A percentile compares a stretch with the other conserved stretches of the same genome.
These are phyloP conservation scores for Alternaria angustiovoidea DNA, from an alignment of 2,329 filamentous ascomycete genomes.

Conservation along the genomic window DNA sequence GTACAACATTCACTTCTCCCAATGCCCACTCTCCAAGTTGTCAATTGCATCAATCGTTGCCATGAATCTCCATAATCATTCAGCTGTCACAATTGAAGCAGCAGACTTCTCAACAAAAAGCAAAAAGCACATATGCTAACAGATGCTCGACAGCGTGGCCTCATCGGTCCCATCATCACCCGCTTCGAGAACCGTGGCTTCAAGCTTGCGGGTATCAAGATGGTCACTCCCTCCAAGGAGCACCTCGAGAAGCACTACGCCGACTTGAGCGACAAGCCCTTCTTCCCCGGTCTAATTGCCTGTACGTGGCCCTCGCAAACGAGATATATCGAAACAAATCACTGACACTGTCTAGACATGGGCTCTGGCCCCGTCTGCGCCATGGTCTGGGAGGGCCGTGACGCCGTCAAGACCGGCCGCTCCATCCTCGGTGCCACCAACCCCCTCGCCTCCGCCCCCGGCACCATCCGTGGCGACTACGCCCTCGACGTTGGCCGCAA, in stretches of 20 bases:
- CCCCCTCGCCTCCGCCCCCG: conserved; percentile 90
- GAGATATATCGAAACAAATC: conserved; percentile 2
- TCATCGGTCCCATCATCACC: conserved; percentile 95
- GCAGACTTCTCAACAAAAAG: conserved; percentile 5
- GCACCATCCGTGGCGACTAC: conserved; percentile 97
- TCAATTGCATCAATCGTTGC: not conserved
- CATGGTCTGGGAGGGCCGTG: conserved; percentile 99
- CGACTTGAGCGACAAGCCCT: conserved; percentile 91
- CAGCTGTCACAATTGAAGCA: not conserved
- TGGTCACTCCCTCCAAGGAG: conserved; percentile 84
- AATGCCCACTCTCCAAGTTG: not conserved
- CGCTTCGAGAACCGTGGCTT: conserved; percentile 98
- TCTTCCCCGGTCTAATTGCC: conserved; percentile 93
- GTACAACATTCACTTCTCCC: conserved; percentile 20
- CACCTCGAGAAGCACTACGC: conserved; percentile 98
- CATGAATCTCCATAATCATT: not conserved
- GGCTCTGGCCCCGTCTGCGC: conserved; percentile 93
- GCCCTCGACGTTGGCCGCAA: conserved; percentile 94
- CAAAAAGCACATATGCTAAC: conserved; percentile 21
- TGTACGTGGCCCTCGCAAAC: conserved; percentile 66
- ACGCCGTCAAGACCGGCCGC: conserved; percentile 98
- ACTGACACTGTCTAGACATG: conserved; percentile 74
- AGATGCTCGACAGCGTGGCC: conserved; percentile 75
- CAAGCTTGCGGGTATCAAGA: conserved; percentile 99
- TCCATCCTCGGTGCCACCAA: conserved; percentile 98